A percentile compares a stretch with the other conserved stretches of the same genome.
Conservation (phyloP, 179 eudicot species). For the Kewa caespitosa region DNA sequence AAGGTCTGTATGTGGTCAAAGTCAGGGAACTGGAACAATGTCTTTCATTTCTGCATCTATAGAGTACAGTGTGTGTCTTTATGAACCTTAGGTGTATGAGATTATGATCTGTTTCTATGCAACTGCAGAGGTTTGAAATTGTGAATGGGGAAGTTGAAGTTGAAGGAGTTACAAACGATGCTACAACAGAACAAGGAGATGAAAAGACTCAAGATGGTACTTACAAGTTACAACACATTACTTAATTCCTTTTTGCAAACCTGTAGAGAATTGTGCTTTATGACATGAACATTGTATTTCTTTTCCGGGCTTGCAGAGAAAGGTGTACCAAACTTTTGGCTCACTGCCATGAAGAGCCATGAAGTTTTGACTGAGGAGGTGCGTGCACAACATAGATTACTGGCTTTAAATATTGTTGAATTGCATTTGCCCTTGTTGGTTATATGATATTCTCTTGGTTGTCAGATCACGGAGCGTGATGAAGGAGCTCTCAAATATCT, state of each 20-base stretch:
- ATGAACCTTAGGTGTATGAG: constrained; percentile 15
- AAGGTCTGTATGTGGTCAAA: constrained; percentile 44
- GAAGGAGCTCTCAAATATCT: constrained; percentile 89
- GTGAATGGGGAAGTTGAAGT: constrained; percentile 86
- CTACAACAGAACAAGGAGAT: constrained; percentile 40
- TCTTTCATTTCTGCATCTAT: not conserved
- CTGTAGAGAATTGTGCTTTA: not conserved
- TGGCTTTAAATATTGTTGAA: not conserved
- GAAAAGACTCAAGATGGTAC: constrained; percentile 53
- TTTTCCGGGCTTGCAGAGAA: constrained; percentile 48
- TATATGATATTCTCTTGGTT: constrained; percentile 1
- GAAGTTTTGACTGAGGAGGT: constrained; percentile 91
- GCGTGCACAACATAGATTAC: not conserved
- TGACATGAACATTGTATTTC: not conserved
- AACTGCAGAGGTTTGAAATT: constrained; percentile 60
- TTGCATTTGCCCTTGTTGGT: not conserved
- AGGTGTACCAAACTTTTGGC: constrained; percentile 94
- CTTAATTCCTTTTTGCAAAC: too few species aligned
- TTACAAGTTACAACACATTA: too few species aligned
- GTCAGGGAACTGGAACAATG: not conserved
- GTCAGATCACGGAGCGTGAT: constrained; percentile 86
- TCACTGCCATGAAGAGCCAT: constrained; percentile 85
- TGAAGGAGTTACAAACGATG: constrained; percentile 56
- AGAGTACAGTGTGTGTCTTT: not conserved
- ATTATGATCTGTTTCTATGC: not conserved